Conservation (phyloP, 768 basidiomycete species). For the Boletus insuetus region DNA sequence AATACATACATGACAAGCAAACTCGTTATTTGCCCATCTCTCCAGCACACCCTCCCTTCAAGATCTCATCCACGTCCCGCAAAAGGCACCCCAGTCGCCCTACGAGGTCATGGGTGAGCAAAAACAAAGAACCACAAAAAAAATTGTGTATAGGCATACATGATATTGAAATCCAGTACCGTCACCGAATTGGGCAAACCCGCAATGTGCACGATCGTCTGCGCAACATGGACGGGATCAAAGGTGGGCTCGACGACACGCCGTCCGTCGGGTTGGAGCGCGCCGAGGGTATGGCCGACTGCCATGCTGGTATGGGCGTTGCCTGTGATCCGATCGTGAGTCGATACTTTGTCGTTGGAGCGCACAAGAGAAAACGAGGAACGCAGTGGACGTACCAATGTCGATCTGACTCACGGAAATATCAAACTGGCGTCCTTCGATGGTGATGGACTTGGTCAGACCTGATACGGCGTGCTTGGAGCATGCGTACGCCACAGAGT, state of each 20-base stretch:
- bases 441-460: slow-evolving; percentile 69
- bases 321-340: slow-evolving; percentile 36
- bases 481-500: slow-evolving; percentile 62
- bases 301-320: slow-evolving; percentile 71
- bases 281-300: slow-evolving; percentile 43
- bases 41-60: too few relatives aligned
- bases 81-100: slow-evolving; percentile 46
- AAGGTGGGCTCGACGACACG: slow-evolving; percentile 59
- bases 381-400: slow-evolving; percentile 50
- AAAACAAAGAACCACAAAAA: background rate
- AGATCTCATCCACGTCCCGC: slow-evolving; percentile 40
- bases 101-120: slow-evolving; percentile 9
- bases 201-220: slow-evolving; percentile 69
- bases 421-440: slow-evolving; percentile 71
- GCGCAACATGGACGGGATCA: slow-evolving; percentile 69
- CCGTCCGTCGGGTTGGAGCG: slow-evolving; percentile 68
- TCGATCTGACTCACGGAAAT: slow-evolving; percentile 84
- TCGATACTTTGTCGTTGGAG: background rate
- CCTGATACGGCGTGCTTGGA: slow-evolving; percentile 82
- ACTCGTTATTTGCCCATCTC: too few relatives aligned
- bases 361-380: too few relatives aligned
- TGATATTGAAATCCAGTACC: slow-evolving; percentile 69
- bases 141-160: slow-evolving; percentile 57
- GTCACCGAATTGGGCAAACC: slow-evolving; percentile 65
- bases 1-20: too few relatives aligned